These are phyloP conservation scores for Carnegiea gigantea DNA, from an alignment of 179 eudicot species.

Conservation along the genomic window DNA sequence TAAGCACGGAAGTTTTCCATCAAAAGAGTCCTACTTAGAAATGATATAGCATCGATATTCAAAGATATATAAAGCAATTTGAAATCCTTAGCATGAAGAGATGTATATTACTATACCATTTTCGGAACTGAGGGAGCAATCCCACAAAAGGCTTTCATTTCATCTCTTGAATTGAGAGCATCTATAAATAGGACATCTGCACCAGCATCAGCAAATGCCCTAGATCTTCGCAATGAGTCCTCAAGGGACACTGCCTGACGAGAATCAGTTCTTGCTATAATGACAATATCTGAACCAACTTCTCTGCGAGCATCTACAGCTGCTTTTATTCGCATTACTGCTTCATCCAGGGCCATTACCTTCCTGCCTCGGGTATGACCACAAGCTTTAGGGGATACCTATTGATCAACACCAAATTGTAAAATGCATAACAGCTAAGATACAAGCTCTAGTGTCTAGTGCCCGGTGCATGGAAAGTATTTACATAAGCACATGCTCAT, in stretches of 20 bases:
- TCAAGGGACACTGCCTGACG: conserved; percentile 91
- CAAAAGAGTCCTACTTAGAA: not conserved
- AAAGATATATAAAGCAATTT: not conserved
- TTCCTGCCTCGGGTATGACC: conserved; percentile 93
- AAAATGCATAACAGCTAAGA: conserved; percentile 12
- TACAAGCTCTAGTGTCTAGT: not conserved
- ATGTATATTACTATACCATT: conserved; percentile 46
- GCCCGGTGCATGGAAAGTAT: not conserved
- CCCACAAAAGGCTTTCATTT: conserved; percentile 79
- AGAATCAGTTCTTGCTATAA: conserved; percentile 93
- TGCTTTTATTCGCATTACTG: conserved; percentile 87
- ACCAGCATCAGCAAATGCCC: conserved; percentile 90
- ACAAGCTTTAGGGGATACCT: conserved; percentile 99
- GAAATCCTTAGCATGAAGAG: not conserved
- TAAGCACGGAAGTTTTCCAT: not conserved
- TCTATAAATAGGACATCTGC: conserved; percentile 93
- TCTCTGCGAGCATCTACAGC: conserved; percentile 94
- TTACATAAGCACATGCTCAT: not conserved
- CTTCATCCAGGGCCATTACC: conserved; percentile 89
- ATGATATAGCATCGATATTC: not conserved
- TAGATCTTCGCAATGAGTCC: conserved; percentile 81
- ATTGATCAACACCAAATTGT: conserved; percentile 24
- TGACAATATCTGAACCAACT: conserved; percentile 88
- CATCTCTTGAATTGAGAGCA: conserved; percentile 85
- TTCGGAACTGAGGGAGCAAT: conserved; percentile 71